Evolutionary conservation across 2,329 filamentous ascomycete genomes (phyloP), one percentile per base, ranked within the genome.

Genomic region (Aspergillus pseudoviridinutans): DNA sequence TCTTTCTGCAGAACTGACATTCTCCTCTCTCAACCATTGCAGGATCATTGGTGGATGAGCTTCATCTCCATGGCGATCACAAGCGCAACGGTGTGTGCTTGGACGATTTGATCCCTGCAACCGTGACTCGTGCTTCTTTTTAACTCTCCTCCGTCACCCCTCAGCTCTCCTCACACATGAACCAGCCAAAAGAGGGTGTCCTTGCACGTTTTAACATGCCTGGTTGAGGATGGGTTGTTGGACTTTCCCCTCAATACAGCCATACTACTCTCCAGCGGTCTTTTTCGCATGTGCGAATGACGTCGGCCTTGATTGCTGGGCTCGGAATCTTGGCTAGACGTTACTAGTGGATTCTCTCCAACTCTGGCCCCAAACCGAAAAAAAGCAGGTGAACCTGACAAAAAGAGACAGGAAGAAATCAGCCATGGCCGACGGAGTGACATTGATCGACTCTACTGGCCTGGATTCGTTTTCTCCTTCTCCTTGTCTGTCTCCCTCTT

Each of bases 401-500:
- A n/a, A 44, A 22, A 46, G 42, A 46, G 42, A 46, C 20, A 27
- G 24, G 44, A 27, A 5, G 20, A 24, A 27, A 4, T 12, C 32
- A 47, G 24, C 6, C 14, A 47, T 47, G 44, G 44, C n/a, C 10
- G 42, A 46, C 20, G 42, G 42, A 24, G 22, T 10, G 8, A 10
- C 22, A 20, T 12, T 24, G 42, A 3, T 20, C 22, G n/a, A 20
- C 22, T 47, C 44, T 25, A 47, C 22, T 24, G 24, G 44, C 50
- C 35, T 24, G 29, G 4, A 28, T 41, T 35, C 50, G 22, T 38
- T 14, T 41, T 35, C 38, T 44, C 38, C 55, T 35, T 38, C 51
- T 4, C 38, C 49, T 25, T 10, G 25, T 20, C 51, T 53, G 14
- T 46, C 60, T 22, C n/a, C 57, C 57, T 64, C 53, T 42, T 63